Conservation (phyloP, 2,329 filamentous ascomycete species). For the Eutypa lata region DNA sequence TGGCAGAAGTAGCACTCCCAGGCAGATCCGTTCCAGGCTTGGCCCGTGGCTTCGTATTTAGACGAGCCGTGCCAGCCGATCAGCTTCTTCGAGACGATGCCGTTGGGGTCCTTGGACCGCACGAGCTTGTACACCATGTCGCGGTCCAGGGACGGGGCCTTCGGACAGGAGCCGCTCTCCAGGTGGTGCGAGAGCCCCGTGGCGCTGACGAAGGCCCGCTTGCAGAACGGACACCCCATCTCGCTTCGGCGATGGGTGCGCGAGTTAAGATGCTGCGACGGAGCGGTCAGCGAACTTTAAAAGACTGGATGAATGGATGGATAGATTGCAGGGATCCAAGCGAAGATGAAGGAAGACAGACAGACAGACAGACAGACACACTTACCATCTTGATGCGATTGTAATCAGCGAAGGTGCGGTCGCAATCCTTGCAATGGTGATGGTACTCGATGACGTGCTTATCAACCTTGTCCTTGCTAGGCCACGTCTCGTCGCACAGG, state of each 20-base stretch:
- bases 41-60: slow-evolving; percentile 34
- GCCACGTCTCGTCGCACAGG: slow-evolving; percentile 20
- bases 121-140: slow-evolving; percentile 45
- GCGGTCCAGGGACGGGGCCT: slow-evolving; percentile 41
- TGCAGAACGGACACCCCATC: slow-evolving; percentile 56
- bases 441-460: slow-evolving; percentile 29
- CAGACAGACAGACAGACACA: background rate
- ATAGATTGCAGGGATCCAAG: background rate
- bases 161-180: slow-evolving; percentile 51
- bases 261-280: slow-evolving; percentile 52
- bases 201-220: slow-evolving; percentile 40
- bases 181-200: slow-evolving; percentile 55
- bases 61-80: slow-evolving; percentile 40
- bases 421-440: slow-evolving; percentile 31
- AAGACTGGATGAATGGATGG: background rate
- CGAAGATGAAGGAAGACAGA: too few relatives aligned
- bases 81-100: slow-evolving; percentile 49
- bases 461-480: slow-evolving; percentile 6
- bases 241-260: slow-evolving; percentile 41
- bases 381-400: slow-evolving; percentile 32
- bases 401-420: slow-evolving; percentile 26
- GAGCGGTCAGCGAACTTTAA: background rate
- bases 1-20: slow-evolving; percentile 57
- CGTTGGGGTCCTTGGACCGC: slow-evolving; percentile 41
- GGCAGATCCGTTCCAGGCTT: slow-evolving; percentile 40